A percentile compares a stretch with the other conserved stretches of the same genome.
Conservation (phyloP, 2,329 filamentous ascomycete genomes). For the Fusarium sp. region DNA sequence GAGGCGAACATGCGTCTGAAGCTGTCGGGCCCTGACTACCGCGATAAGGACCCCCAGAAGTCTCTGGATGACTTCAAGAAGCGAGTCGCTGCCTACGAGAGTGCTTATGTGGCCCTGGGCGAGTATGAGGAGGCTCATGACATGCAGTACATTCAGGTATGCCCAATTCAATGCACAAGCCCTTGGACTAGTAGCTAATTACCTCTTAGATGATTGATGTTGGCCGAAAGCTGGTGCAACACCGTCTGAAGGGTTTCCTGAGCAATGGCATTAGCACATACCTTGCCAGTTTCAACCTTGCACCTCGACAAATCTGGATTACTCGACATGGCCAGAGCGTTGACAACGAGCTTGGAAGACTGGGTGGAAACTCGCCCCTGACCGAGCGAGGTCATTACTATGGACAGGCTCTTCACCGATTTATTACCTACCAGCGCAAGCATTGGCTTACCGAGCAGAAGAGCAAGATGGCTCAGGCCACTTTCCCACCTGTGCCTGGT, state of each 20-base stretch:
- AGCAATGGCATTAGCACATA: slow-evolving; percentile 95
- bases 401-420: slow-evolving; percentile 81
- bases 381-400: slow-evolving; percentile 85
- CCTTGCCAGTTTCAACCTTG: slow-evolving; percentile 95
- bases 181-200: slow-evolving; percentile 41
- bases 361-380: slow-evolving; percentile 90
- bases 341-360: slow-evolving; percentile 88
- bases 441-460: slow-evolving; percentile 88
- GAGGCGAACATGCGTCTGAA: slow-evolving; percentile 98
- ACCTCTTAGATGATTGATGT: slow-evolving; percentile 87
- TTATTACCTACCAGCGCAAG: slow-evolving; percentile 83
- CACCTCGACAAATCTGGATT: slow-evolving; percentile 97
- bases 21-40: slow-evolving; percentile 95
- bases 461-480: slow-evolving; percentile 79
- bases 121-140: slow-evolving; percentile 90
- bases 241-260: slow-evolving; percentile 91
- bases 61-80: slow-evolving; percentile 93
- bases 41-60: slow-evolving; percentile 87
- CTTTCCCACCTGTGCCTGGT: slow-evolving; percentile 90
- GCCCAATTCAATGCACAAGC: slow-evolving; percentile 14
- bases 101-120: slow-evolving; percentile 90
- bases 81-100: slow-evolving; percentile 92
- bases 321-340: slow-evolving; percentile 92
- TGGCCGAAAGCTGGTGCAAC: slow-evolving; percentile 90
- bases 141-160: slow-evolving; percentile 89